Base-by-base conservation (phyloP, 2,329 filamentous ascomycete genomes). In the Lasiodiplodia sp. region DNA sequence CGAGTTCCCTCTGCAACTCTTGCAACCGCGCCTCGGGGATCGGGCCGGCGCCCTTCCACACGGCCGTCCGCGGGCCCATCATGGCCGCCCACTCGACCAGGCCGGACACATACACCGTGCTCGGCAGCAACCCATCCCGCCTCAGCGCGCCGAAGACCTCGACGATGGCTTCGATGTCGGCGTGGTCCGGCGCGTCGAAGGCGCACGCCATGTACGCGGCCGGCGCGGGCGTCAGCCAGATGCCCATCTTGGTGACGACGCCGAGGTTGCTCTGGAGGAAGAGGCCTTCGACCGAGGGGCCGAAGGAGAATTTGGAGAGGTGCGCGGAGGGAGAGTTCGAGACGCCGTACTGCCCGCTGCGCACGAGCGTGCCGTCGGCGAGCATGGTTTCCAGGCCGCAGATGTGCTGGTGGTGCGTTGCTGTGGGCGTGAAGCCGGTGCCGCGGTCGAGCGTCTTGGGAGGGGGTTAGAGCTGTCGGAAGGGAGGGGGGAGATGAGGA, bases 201-300 rank as follows among this genome's bases (percentile, higher is more conserved):
- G 80, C 69, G 65, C 80, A 80, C 18, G 75, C 75, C 75, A 85
- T 82, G 69, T 83, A 83, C 1, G 82, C 83, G 12, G 81, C 83
- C 0, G 84, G 84, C 62, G 86, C 85, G 1, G 82, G 82, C 85
- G 87, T 87, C 40, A 88, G 77, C 76, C 79, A 83, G 71, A 87
- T 81, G 0, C 85, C 86, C 81, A 88, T 84, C 74, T 87, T 87
- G 10, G 73, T 73, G 8, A 79, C 77, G 38, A 80, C 77, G 18
- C 78, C 78, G 34, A 79, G 73, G 31, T 77, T 78, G 38, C 73
- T 74, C 60, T 80, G 78, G 0, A 77, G 73, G 70, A 79, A 79
- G 64, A 78, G 77, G 58, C 77, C 78, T 62, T 79, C 78, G 25
- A 75, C 75, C 65, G 78, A 78, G 0, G 78, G 77, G 3, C 77